Evolutionary conservation across 441 rosid genomes (phyloP).

Genomic region (Metrosideros polymorpha): DNA sequence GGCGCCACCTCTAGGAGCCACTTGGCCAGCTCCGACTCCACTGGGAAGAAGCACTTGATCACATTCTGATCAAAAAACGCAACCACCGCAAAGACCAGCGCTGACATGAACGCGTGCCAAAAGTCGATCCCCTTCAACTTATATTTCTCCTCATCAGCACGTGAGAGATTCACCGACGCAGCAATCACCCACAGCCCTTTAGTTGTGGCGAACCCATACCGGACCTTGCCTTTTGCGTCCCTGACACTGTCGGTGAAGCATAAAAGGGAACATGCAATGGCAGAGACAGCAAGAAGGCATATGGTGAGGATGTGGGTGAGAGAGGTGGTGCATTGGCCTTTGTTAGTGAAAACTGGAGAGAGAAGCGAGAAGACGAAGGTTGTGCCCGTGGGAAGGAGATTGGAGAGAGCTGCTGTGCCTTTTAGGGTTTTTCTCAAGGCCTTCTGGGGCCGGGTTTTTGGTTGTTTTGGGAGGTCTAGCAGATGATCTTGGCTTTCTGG

Average conservation of each 20-base stretch:
- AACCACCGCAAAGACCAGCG: neutral
- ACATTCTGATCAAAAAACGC: neutral
- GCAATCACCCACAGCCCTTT: neutral
- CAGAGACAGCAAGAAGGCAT: neutral
- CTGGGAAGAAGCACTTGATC: slow-evolving; percentile 1
- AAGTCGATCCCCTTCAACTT: neutral
- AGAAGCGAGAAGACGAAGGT: neutral
- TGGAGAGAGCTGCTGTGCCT: neutral
- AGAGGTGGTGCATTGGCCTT: neutral
- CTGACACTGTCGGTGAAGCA: slow-evolving; percentile 6
- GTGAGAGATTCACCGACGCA: neutral
- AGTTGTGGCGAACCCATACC: neutral
- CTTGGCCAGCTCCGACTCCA: neutral
- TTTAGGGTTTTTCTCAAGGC: neutral
- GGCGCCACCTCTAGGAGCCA: neutral
- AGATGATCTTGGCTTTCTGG: neutral
- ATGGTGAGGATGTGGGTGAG: neutral
- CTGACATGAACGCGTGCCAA: neutral
- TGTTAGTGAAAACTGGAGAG: neutral
- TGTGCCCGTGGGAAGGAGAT: slow-evolving; percentile 7
- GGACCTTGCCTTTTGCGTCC: slow-evolving; percentile 3
- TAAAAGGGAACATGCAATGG: neutral
- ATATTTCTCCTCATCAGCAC: neutral
- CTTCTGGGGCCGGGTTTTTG: neutral
- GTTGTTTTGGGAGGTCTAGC: neutral